Percentiles rank a stretch among this genome's conserved stretches.
Conservation (phyloP, 257 asterid genomes). For the Agastache rugosa region DNA sequence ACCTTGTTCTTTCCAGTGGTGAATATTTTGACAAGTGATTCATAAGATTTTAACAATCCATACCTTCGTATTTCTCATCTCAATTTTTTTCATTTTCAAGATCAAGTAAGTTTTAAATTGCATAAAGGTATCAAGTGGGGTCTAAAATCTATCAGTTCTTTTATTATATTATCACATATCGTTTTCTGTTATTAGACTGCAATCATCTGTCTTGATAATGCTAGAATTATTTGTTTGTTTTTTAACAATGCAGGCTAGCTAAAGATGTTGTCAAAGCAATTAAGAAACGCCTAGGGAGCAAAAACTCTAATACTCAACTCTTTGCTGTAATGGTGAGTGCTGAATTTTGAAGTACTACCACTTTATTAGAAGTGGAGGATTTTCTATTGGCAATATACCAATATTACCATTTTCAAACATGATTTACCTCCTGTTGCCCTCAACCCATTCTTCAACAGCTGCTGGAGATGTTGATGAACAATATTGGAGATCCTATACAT, state of each 20-base stretch:
- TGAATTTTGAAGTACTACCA: conserved; percentile 16
- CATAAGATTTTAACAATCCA: conserved; percentile 4
- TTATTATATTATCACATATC: background rate
- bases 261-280: conserved; percentile 89
- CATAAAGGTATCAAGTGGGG: background rate
- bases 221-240: background rate
- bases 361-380: conserved; percentile 14
- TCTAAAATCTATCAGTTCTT: background rate
- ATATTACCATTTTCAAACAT: conserved; percentile 17
- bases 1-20: background rate
- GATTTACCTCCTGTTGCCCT: conserved; percentile 32
- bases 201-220: conserved; percentile 22
- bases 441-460: conserved; percentile 56
- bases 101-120: background rate
- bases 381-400: background rate
- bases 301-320: conserved; percentile 64
- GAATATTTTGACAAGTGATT: conserved; percentile 6
- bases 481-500: conserved; percentile 91
- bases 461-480: conserved; percentile 95
- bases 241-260: conserved; percentile 59
- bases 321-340: conserved; percentile 72
- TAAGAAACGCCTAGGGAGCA: conserved; percentile 90
- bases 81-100: background rate
- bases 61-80: background rate
- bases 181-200: conserved; percentile 11